Evolutionary conservation across 2,329 filamentous ascomycete genomes (phyloP).

Genomic region (Fusarium annulatum): DNA sequence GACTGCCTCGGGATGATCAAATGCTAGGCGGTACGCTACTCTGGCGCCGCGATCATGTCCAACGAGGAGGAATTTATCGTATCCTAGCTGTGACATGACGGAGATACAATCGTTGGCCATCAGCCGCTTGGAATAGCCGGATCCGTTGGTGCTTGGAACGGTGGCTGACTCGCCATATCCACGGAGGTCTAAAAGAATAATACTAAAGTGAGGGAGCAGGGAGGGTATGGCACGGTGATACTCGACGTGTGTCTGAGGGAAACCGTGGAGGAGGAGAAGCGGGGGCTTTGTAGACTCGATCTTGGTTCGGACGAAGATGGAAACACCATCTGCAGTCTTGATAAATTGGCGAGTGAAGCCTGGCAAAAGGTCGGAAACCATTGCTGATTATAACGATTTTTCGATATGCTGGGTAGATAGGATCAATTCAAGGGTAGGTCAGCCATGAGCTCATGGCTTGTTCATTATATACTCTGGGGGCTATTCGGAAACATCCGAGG

Average conservation of each 20-base stretch:
- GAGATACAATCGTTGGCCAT: not conserved
- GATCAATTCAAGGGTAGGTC: too few species aligned
- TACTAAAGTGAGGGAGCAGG: accelerated
- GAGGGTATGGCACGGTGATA: not conserved
- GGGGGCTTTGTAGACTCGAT: accelerated
- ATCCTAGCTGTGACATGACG: not conserved
- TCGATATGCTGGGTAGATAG: too few species aligned
- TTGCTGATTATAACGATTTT: not conserved
- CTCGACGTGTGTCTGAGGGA: not conserved
- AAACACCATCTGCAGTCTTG: accelerated
- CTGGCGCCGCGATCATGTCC: not conserved
- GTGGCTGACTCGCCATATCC: not conserved
- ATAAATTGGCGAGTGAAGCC: not conserved
- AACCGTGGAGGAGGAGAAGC: accelerated
- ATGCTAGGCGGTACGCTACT: accelerated
- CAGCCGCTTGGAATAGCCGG: not conserved
- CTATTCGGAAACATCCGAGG: too few species aligned
- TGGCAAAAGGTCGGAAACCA: accelerated
- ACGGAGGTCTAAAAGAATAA: accelerated
- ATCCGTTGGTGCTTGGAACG: not conserved
- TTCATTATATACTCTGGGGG: too few species aligned
- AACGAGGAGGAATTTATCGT: accelerated
- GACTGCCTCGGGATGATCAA: accelerated
- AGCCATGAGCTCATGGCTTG: too few species aligned
- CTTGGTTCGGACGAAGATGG: not conserved